These are phyloP conservation scores for Pleurotus citrinopileatus DNA, from an alignment of 768 basidiomycete species.

Conservation along the genomic window DNA sequence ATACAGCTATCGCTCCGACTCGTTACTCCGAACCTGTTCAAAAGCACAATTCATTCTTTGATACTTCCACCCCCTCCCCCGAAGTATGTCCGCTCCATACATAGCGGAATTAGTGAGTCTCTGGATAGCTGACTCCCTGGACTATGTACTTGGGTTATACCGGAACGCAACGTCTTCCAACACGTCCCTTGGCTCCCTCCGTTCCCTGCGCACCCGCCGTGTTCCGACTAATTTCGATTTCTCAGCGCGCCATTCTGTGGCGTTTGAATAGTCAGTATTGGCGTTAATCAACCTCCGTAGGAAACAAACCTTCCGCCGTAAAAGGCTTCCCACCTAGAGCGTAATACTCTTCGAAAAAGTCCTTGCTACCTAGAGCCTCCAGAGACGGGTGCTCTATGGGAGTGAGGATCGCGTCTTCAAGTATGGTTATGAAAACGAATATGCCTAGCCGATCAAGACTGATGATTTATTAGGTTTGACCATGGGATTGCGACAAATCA, in stretches of 20 bases:
- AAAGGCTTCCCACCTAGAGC: slow-evolving; percentile 14
- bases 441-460: slow-evolving; percentile 16
- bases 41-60: too few species aligned
- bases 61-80: too few species aligned
- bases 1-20: too few species aligned
- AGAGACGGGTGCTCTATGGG: slow-evolving; percentile 12
- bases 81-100: too few species aligned
- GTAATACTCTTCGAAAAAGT: slow-evolving; percentile 15
- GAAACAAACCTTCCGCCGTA: slow-evolving; percentile 12
- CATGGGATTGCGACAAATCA: background rate
- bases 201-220: background rate
- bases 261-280: background rate
- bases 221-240: slow-evolving; percentile 6
- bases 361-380: slow-evolving; percentile 11
- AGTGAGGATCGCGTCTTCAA: slow-evolving; percentile 11
- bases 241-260: background rate
- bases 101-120: too few species aligned
- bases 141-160: slow-evolving; percentile 25
- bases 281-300: background rate
- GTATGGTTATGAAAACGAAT: slow-evolving; percentile 15
- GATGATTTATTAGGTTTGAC: slow-evolving; percentile 2
- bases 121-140: too few species aligned
- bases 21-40: too few species aligned
- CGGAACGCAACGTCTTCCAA: slow-evolving; percentile 4
- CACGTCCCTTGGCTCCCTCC: slow-evolving; percentile 2